Evolutionary conservation across 345 rosid genomes (phyloP), one percentile per base, ranked within the genome.

Genomic region (Mangifera indica): DNA sequence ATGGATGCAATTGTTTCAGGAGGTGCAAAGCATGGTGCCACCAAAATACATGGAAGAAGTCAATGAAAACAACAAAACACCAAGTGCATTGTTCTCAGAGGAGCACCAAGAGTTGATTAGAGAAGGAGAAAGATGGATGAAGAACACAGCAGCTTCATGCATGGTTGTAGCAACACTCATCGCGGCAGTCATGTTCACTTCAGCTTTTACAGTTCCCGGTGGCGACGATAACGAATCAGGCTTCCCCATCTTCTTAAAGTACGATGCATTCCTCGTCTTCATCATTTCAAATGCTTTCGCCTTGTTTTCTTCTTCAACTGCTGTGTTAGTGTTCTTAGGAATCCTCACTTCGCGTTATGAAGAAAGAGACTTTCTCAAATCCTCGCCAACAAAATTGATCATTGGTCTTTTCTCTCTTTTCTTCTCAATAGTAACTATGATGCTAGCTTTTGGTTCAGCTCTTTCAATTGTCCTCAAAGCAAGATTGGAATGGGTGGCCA

Each of bases 91-190:
- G 3, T 85, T 82, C 25, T 59, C 78, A 8, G 20, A 10, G 0
- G 70, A 52, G 9, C 86, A 83, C 59, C 70, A 77, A 42, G 46
- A 53, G 3, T 54, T 83, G 24, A 12, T 69, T 0, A 80, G 57
- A 65, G 78, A 83, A 57, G 83, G 60, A 7, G 83, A 83, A 52
- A 63, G 52, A 42, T 63, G 60, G 60, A 56, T 56, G 60, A 56
- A 56, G 60, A 56, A 56, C 60, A 56, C 60, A 11, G 60, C 60
- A 22, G 60, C 60, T 20, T 56, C 60, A 22, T 56, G 60, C 60
- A 56, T 56, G 60, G 60, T 56, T 3, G 52, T 46, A 13, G 67
- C 67, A 22, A 63, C 67, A 8, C 67, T 63, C 17, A 44, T 63
- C 24, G 60, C 60, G 6, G 60, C 67, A 10, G 52, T 63, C 12